Base-by-base conservation (phyloP, 495 filamentous ascomycete species). In the Talaromyces thailandensis region DNA sequence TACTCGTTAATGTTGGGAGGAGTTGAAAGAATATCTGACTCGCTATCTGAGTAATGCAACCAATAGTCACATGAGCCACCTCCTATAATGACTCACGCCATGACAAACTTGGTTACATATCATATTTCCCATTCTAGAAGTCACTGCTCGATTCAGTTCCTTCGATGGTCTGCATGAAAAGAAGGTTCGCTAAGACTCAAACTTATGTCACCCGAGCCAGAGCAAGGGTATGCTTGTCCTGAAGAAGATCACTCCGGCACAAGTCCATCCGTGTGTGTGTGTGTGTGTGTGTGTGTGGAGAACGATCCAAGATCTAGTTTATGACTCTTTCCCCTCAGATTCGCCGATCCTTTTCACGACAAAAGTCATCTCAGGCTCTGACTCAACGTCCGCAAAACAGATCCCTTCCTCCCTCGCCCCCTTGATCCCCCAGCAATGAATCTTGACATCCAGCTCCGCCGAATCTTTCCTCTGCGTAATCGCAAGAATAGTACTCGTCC, bases 401-500 rank as follows among this genome's bases (percentile, higher is more conserved):
- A 83, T 71, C 14, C 76, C 75, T 62, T 81, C 79, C 40, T 74
- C 72, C 45, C 64, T 64, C 45, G 79, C 76, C 28, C 79, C 79
- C 62, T 79, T 66, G 28, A 80, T 70, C 64, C 75, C 73, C 78
- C 78, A 79, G 60, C 76, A 76, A 26, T 73, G 71, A 58, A 81
- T 76, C 64, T 75, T 75, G 48, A 73, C 74, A 32, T 81, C 73
- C 24, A 75, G 16, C 29, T 16, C 68, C 40, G 65, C 57, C n/a
- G 56, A 35, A 11, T 37, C 25, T 3, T 53, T 21, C 9, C 8
- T 62, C 56, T 80, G 78, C 60, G 84, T 81, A 65, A 97, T 81
- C 24, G 88, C 88, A 63, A 97, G 73, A 16, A 98, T 86, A 35
- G 86, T 81, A 65, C 90, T 96, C 9, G 88, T 96, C 3, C 94